These are phyloP conservation scores for Taphrina communis DNA, from an alignment of 1,139 yeast genomes.

Conservation along the genomic window DNA sequence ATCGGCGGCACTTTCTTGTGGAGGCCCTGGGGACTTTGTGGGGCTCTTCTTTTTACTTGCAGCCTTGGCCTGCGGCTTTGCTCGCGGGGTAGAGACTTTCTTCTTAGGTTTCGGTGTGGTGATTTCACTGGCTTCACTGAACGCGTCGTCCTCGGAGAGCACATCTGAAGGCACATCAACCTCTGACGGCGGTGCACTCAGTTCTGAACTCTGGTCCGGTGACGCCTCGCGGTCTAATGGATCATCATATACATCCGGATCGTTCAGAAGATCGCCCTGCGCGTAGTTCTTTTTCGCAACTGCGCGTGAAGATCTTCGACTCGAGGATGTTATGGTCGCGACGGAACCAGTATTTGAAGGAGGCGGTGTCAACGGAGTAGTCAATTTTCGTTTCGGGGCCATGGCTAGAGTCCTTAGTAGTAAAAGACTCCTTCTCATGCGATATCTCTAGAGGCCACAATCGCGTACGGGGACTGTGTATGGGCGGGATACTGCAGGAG, in stretches of 20 bases:
- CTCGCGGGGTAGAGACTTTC: neutral
- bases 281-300: conserved; percentile 24
- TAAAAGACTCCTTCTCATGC: conserved; percentile 23
- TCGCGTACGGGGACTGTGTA: neutral
- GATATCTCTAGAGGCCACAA: neutral
- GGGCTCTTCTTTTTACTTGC: neutral
- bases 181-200: conserved; percentile 31
- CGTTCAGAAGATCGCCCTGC: conserved; percentile 17
- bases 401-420: conserved; percentile 5
- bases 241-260: conserved; percentile 37
- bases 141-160: conserved; percentile 1
- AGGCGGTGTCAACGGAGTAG: conserved; percentile 11
- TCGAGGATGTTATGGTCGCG: conserved; percentile 6
- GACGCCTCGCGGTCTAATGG: conserved; percentile 32
- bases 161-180: conserved; percentile 15
- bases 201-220: conserved; percentile 32
- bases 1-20: neutral
- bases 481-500: too few species aligned
- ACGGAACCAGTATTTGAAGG: neutral
- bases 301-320: conserved; percentile 30
- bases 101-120: conserved; percentile 11
- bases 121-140: conserved; percentile 12
- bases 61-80: conserved; percentile 2
- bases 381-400: conserved; percentile 5
- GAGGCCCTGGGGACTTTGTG: neutral